Evolutionary conservation across 305 asterid genomes (phyloP).

Genomic region (Petunia hybrid): DNA sequence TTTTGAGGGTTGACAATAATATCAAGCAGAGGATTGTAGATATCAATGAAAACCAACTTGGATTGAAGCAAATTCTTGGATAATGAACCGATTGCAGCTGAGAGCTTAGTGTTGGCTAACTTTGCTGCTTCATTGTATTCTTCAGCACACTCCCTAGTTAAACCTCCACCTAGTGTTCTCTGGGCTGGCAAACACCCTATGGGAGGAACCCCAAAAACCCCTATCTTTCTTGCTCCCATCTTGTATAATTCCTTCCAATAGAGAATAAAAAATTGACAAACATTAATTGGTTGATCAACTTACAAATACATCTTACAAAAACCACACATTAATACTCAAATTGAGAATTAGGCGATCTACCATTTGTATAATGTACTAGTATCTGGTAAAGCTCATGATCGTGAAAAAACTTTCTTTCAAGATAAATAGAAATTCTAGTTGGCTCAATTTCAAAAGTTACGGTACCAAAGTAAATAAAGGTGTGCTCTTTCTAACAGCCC

Average conservation of each 20-base stretch:
- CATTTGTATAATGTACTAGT: not conserved
- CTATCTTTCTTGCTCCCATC: slow-evolving; percentile 68
- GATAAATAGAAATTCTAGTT: not conserved
- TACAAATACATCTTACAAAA: too few species aligned
- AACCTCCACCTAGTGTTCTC: slow-evolving; percentile 74
- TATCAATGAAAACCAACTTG: slow-evolving; percentile 55
- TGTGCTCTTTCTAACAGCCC: too few species aligned
- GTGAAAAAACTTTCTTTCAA: not conserved
- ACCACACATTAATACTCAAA: too few species aligned
- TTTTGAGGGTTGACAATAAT: slow-evolving; percentile 62
- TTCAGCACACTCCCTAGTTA: slow-evolving; percentile 48
- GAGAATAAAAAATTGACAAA: not conserved
- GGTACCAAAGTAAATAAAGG: too few species aligned
- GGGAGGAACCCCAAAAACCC: slow-evolving; percentile 66
- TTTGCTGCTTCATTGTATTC: slow-evolving; percentile 61
- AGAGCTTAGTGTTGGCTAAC: slow-evolving; percentile 58
- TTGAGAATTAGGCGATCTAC: not conserved
- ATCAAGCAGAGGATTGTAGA: slow-evolving; percentile 61
- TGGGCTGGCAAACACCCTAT: slow-evolving; percentile 76
- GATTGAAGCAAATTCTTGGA: slow-evolving; percentile 44
- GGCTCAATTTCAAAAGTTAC: not conserved
- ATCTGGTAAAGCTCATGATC: not conserved
- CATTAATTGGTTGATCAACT: not conserved
- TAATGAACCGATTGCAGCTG: slow-evolving; percentile 46
- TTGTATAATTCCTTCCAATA: slow-evolving; percentile 59